A percentile compares a stretch with the other conserved stretches of the same genome.
Conservation (phyloP, 192 early-diverging fungal genomes). For the Linnemannia schmuckeri region DNA sequence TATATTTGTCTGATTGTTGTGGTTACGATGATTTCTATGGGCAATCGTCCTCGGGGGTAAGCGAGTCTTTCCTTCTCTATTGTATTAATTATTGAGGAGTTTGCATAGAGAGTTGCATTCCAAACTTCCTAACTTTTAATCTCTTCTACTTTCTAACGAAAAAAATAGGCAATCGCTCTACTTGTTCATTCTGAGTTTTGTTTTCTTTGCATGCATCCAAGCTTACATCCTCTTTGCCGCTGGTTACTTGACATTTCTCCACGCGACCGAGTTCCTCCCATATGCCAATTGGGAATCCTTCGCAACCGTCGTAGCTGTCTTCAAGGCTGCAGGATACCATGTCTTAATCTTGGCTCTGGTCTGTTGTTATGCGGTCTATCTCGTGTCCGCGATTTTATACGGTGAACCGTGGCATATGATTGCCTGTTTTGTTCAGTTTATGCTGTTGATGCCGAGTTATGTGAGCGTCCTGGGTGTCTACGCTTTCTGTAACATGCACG, state of each 20-base stretch:
- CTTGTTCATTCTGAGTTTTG: conserved; percentile 43
- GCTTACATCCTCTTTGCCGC: conserved; percentile 47
- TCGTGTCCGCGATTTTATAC: conserved; percentile 34
- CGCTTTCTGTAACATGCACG: conserved; percentile 56
- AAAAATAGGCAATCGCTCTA: conserved; percentile 45
- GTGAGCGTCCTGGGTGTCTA: conserved; percentile 52
- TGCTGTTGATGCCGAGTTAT: conserved; percentile 45
- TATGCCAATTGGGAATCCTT: conserved; percentile 48
- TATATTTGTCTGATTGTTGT: conserved; percentile 52
- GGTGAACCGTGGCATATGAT: conserved; percentile 57
- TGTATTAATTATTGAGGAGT: background rate
- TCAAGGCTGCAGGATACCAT: conserved; percentile 54
- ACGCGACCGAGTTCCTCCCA: conserved; percentile 44
- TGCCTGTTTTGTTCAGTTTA: conserved; percentile 49
- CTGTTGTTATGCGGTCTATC: conserved; percentile 45
- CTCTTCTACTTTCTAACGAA: background rate
- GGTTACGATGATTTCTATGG: conserved; percentile 56
- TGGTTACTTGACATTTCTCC: conserved; percentile 45
- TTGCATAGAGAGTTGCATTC: too few species aligned
- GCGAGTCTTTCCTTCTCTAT: background rate
- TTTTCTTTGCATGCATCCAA: conserved; percentile 54
- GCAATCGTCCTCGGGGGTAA: conserved; percentile 56
- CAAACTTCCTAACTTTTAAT: background rate
- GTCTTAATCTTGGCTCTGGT: conserved; percentile 48
- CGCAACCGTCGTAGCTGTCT: conserved; percentile 34